These are phyloP conservation scores for Tolypocladium album DNA, from an alignment of 2,329 filamentous ascomycete genomes.

Conservation along the genomic window DNA sequence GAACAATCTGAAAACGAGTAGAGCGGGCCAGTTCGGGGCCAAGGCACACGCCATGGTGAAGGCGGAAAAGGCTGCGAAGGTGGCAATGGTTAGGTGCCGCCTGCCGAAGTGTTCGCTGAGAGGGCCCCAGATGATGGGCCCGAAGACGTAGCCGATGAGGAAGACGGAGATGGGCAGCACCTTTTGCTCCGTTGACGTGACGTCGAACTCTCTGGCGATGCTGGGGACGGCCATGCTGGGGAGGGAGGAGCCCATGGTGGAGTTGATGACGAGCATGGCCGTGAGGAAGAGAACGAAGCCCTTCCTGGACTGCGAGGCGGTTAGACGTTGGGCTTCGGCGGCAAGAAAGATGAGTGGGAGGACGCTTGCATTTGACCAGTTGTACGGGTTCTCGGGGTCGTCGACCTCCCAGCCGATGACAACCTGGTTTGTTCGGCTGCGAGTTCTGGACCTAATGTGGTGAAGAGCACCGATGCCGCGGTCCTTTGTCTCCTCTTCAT, in stretches of 20 bases:
- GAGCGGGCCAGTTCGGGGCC: constrained; percentile 35
- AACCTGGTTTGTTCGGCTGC: constrained; percentile 18
- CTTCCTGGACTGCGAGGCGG: constrained; percentile 37
- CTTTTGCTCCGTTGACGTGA: constrained; percentile 33
- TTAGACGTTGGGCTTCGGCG: neutral
- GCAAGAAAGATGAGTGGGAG: neutral
- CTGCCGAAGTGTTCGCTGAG: constrained; percentile 53
- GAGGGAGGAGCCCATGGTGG: constrained; percentile 54
- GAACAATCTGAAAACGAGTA: constrained; percentile 44
- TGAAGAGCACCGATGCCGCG: constrained; percentile 20
- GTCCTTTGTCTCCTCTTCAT: constrained; percentile 30
- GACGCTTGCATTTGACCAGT: constrained; percentile 31
- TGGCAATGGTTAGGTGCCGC: constrained; percentile 27
- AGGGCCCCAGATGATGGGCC: constrained; percentile 52
- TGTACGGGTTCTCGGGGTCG: constrained; percentile 42
- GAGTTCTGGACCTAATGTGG: constrained; percentile 21
- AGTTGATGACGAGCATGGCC: constrained; percentile 54
- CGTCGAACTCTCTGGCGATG: constrained; percentile 45
- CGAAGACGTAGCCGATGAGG: constrained; percentile 53
- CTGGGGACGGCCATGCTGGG: constrained; percentile 51
- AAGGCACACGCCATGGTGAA: constrained; percentile 43
- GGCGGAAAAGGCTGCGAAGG: constrained; percentile 33
- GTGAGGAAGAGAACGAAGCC: constrained; percentile 39
- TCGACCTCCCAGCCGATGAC: constrained; percentile 34
- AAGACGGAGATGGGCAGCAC: constrained; percentile 53